Evolutionary conservation across 2,329 filamentous ascomycete genomes (phyloP).

Genomic region (Leptoxyphium fumago): DNA sequence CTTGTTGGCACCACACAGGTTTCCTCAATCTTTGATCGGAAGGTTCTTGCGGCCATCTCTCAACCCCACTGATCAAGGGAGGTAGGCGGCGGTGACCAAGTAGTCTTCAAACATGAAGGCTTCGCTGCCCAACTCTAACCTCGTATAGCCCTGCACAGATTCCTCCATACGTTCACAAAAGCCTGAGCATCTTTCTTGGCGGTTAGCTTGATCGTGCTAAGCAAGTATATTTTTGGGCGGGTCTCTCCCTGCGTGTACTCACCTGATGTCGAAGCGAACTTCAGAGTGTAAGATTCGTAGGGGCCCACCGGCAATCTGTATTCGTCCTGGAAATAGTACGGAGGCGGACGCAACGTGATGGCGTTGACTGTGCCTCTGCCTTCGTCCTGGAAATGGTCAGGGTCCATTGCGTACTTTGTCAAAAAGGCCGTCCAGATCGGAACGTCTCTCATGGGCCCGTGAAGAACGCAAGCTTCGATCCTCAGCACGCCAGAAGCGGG

Average conservation of each 20-base stretch:
- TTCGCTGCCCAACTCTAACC: no score
- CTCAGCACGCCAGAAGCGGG: slow-evolving; percentile 36
- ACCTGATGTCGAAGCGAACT: slow-evolving; percentile 15
- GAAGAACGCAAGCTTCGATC: slow-evolving; percentile 40
- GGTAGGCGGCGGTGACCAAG: no score
- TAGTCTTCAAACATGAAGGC: no score
- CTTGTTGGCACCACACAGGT: no score
- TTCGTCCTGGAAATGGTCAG: slow-evolving; percentile 32
- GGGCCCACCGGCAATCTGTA: slow-evolving; percentile 28
- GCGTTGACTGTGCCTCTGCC: slow-evolving; percentile 22
- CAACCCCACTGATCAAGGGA: no score
- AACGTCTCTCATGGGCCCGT: slow-evolving; percentile 37
- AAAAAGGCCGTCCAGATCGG: slow-evolving; percentile 49
- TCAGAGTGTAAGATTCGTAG: slow-evolving; percentile 11
- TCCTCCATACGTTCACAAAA: neutral
- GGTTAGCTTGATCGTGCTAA: neutral
- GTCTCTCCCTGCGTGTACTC: slow-evolving; percentile 1
- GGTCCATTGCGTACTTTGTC: slow-evolving; percentile 30
- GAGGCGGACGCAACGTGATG: slow-evolving; percentile 35
- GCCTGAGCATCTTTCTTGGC: neutral
- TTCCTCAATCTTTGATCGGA: no score
- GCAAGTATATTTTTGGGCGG: neutral
- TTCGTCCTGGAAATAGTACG: slow-evolving; percentile 37
- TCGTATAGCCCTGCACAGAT: neutral
- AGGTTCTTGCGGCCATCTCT: no score